Evolutionary conservation across 2,329 filamentous ascomycete species (phyloP).

Genomic region (Albophoma yamanashiensis): DNA sequence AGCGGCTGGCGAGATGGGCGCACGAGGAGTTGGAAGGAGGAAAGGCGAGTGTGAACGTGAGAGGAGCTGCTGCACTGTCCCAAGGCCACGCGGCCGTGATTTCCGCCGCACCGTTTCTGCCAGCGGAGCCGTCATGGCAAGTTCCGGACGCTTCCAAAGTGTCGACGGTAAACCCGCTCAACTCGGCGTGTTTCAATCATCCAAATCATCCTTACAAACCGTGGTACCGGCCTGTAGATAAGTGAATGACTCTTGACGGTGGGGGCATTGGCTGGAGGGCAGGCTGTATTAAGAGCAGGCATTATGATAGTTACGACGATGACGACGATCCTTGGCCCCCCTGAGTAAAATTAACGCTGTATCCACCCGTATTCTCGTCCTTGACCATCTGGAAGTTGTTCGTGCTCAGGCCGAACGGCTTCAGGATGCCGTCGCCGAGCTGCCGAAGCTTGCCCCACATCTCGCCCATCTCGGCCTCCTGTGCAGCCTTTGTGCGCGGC

Average conservation of each 20-base stretch:
- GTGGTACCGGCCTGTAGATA: neutral
- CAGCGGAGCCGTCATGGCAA: neutral
- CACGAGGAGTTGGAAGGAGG: neutral
- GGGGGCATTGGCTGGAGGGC: neutral
- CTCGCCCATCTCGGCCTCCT: conserved; percentile 81
- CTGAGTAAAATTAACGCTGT: conserved; percentile 78
- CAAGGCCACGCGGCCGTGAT: no score
- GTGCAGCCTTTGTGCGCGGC: conserved; percentile 60
- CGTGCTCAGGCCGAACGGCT: conserved; percentile 87
- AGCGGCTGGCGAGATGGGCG: neutral
- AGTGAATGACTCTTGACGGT: neutral
- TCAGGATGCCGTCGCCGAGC: conserved; percentile 83
- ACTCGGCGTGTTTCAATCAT: neutral
- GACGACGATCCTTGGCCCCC: conserved; percentile 10
- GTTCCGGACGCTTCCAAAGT: neutral
- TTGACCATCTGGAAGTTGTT: conserved; percentile 92
- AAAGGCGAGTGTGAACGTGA: neutral
- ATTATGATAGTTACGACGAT: conserved; percentile 1
- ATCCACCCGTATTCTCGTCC: conserved; percentile 80
- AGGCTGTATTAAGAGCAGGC: neutral
- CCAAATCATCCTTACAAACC: neutral
- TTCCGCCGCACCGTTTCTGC: neutral
- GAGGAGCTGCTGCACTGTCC: neutral
- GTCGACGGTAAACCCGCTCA: neutral
- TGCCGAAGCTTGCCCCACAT: conserved; percentile 97